Evolutionary conservation across 495 filamentous ascomycete genomes (phyloP).

Genomic region (Rusavskia elegans): DNA sequence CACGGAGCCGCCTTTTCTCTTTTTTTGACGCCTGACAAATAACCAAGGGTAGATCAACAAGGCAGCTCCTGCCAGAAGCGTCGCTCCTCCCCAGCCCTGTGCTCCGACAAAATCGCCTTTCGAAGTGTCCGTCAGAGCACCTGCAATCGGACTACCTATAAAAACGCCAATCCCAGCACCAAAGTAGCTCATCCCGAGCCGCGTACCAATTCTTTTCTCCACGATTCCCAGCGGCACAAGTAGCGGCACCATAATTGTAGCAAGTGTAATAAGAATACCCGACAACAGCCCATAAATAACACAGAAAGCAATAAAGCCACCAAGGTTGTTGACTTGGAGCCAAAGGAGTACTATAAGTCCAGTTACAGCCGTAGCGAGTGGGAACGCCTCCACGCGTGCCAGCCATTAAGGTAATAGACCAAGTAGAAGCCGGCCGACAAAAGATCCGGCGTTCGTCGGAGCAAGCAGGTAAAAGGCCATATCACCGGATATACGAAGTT

Average conservation of each 20-base stretch:
- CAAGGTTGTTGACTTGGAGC: constrained; percentile 17
- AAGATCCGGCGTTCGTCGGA: constrained; percentile 29
- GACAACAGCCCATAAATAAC: constrained; percentile 27
- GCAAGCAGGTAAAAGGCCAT: constrained; percentile 30
- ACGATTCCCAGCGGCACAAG: constrained; percentile 12
- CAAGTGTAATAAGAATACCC: constrained; percentile 22
- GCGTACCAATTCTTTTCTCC: constrained; percentile 18
- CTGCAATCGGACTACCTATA: constrained; percentile 23
- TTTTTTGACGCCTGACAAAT: neutral
- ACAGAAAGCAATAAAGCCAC: constrained; percentile 23
- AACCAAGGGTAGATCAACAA: constrained; percentile 2
- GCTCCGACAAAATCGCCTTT: neutral
- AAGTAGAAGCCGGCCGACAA: constrained; percentile 28
- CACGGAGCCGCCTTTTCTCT: no score
- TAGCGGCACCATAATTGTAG: constrained; percentile 14
- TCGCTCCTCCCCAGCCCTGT: neutral
- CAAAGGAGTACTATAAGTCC: constrained; percentile 21
- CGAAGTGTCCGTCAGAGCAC: constrained; percentile 6
- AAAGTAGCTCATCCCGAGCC: constrained; percentile 21
- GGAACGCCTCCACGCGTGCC: constrained; percentile 20
- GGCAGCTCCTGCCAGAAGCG: constrained; percentile 1
- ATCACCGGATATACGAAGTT: constrained; percentile 5
- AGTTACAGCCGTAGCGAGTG: constrained; percentile 13
- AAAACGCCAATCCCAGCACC: constrained; percentile 17
- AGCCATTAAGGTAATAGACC: constrained; percentile 24